phyloP scores from a whole-genome alignment of 331 rosid species.

The Arachis monticola region DNA sequence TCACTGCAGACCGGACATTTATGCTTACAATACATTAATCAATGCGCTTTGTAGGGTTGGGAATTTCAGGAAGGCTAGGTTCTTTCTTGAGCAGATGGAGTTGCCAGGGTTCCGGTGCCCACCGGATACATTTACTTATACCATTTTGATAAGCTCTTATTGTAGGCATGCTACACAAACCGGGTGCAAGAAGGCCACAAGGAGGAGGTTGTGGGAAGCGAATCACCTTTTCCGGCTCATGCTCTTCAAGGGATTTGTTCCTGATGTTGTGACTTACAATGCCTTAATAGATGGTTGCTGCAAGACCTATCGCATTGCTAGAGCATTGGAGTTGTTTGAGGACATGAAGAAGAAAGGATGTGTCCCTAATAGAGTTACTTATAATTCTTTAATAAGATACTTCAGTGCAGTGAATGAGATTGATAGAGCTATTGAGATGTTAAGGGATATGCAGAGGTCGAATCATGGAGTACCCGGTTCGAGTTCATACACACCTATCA shows the following conservation, averaged over 20 bases:
- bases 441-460: slow-evolving; percentile 66
- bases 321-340: slow-evolving; percentile 80
- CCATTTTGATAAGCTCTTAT: slow-evolving; percentile 70
- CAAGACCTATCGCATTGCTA: slow-evolving; percentile 65
- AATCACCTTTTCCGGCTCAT: slow-evolving; percentile 76
- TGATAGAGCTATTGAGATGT: slow-evolving; percentile 73
- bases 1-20: slow-evolving; percentile 72
- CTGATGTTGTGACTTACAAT: slow-evolving; percentile 89
- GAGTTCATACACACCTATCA: slow-evolving; percentile 79
- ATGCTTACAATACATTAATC: slow-evolving; percentile 65
- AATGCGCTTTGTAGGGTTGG: slow-evolving; percentile 76
- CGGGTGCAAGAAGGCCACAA: slow-evolving; percentile 75
- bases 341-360: slow-evolving; percentile 77
- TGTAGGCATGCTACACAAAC: slow-evolving; percentile 70
- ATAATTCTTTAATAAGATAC: slow-evolving; percentile 78
- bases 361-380: slow-evolving; percentile 74
- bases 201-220: slow-evolving; percentile 87
- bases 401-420: slow-evolving; percentile 80
- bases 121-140: slow-evolving; percentile 75
- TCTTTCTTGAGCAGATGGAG: slow-evolving; percentile 85
- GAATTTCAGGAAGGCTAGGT: slow-evolving; percentile 68
- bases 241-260: slow-evolving; percentile 79
- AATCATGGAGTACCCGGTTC: slow-evolving; percentile 62
- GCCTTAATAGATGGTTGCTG: slow-evolving; percentile 89
- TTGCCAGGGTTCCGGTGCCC: slow-evolving; percentile 85